These are phyloP conservation scores for Moniliella sp. DNA, from an alignment of 1,284 basidiomycete genomes.

Conservation along the genomic window DNA sequence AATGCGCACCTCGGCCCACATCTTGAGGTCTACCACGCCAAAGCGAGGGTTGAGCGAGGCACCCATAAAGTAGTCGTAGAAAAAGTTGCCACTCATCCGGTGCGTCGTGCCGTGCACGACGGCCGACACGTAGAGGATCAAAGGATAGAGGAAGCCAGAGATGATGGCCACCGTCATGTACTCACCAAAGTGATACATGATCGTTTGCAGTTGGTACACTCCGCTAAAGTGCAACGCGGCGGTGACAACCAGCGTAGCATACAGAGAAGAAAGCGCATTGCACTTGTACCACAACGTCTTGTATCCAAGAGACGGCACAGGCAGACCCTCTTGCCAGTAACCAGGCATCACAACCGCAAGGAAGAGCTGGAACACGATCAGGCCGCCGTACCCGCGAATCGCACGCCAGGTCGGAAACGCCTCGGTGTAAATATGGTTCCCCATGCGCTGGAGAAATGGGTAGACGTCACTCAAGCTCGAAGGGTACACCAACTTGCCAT, in stretches of 20 bases:
- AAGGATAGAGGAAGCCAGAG: conserved; percentile 49
- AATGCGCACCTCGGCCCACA: conserved; percentile 94
- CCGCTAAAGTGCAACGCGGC: conserved; percentile 55
- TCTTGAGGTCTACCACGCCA: conserved; percentile 82
- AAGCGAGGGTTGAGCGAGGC: conserved; percentile 79
- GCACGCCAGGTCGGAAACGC: conserved; percentile 73
- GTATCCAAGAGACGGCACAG: conserved; percentile 41
- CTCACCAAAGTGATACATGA: conserved; percentile 88
- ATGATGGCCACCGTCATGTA: conserved; percentile 91
- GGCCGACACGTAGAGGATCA: conserved; percentile 27
- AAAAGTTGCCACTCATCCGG: conserved; percentile 75
- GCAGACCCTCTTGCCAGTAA: conserved; percentile 55
- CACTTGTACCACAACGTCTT: conserved; percentile 86
- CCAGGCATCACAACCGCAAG: conserved; percentile 79
- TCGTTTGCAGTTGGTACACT: conserved; percentile 72
- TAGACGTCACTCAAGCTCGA: conserved; percentile 49
- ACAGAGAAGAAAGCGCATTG: conserved; percentile 61
- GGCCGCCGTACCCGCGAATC: conserved; percentile 48
- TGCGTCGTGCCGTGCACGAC: conserved; percentile 24
- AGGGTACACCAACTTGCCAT: conserved; percentile 63
- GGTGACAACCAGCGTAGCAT: conserved; percentile 60
- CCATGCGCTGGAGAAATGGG: conserved; percentile 65
- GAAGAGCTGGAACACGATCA: conserved; percentile 69
- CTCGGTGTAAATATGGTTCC: conserved; percentile 53
- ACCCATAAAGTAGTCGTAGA: conserved; percentile 59